phyloP scores from a whole-genome alignment of 768 basidiomycete genomes.

The Lentinula lateritia region DNA sequence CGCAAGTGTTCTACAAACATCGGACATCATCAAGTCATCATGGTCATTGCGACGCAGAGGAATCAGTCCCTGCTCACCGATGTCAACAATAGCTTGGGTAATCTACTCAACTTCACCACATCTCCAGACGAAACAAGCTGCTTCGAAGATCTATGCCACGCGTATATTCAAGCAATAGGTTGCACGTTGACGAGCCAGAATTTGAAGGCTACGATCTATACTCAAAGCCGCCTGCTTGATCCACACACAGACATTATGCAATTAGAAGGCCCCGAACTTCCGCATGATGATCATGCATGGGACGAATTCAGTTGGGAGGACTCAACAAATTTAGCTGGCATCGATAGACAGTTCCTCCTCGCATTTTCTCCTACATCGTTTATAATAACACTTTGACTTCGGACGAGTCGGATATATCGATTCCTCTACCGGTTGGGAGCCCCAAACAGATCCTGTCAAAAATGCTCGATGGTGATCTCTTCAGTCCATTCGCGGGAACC shows the following conservation, averaged over 20 bases:
- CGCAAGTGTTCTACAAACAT: neutral
- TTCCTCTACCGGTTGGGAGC: neutral
- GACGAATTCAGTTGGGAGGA: slow-evolving; percentile 7
- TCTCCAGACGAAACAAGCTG: neutral
- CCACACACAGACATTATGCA: neutral
- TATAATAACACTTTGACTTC: neutral
- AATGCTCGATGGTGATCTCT: neutral
- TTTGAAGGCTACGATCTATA: slow-evolving; percentile 8
- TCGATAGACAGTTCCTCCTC: slow-evolving; percentile 9
- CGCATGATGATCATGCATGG: slow-evolving; percentile 9
- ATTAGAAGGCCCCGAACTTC: slow-evolving; percentile 2
- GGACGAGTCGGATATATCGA: neutral
- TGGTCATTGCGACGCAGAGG: slow-evolving; percentile 5
- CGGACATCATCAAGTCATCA: slow-evolving; percentile 6
- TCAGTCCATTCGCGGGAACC: neutral
- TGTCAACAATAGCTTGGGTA: slow-evolving; percentile 3
- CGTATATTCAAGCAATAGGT: slow-evolving; percentile 8
- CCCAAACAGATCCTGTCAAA: neutral
- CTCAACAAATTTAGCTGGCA: neutral
- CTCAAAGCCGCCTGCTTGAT: slow-evolving; percentile 6
- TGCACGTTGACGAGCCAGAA: slow-evolving; percentile 6
- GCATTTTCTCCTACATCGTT: slow-evolving; percentile 5
- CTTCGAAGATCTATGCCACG: neutral
- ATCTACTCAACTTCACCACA: slow-evolving; percentile 1
- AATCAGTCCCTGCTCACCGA: neutral